Evolutionary conservation across 352 stramenopile genomes (phyloP).

Genomic region (Peronospora tabacina): DNA sequence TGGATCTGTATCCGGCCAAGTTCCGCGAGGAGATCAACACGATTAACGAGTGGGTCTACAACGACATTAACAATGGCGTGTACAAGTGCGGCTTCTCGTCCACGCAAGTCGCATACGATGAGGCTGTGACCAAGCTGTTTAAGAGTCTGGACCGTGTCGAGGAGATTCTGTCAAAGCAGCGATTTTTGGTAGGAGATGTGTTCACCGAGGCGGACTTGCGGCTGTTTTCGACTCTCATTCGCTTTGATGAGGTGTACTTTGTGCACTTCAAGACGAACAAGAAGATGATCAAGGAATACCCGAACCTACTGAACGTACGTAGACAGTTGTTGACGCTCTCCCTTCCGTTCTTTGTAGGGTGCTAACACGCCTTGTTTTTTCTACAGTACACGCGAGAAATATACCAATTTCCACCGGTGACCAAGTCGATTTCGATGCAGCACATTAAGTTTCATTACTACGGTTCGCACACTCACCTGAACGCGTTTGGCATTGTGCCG

Average conservation of each 20-base stretch:
- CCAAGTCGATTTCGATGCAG: slow-evolving; percentile 79
- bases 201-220: slow-evolving; percentile 78
- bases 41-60: slow-evolving; percentile 89
- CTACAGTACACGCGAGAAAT: slow-evolving; percentile 74
- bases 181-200: slow-evolving; percentile 51
- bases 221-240: slow-evolving; percentile 75
- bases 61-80: slow-evolving; percentile 89
- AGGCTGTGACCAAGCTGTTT: slow-evolving; percentile 65
- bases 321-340: background rate
- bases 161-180: slow-evolving; percentile 49
- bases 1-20: slow-evolving; percentile 75
- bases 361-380: slow-evolving; percentile 7
- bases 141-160: slow-evolving; percentile 64
- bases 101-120: slow-evolving; percentile 85
- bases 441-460: slow-evolving; percentile 98
- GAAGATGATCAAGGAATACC: slow-evolving; percentile 83
- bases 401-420: slow-evolving; percentile 89
- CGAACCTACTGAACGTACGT: slow-evolving; percentile 75
- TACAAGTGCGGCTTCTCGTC: slow-evolving; percentile 90
- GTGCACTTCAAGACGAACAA: slow-evolving; percentile 88
- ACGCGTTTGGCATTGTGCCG: slow-evolving; percentile 91
- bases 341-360: background rate
- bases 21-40: slow-evolving; percentile 80
- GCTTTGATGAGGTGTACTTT: slow-evolving; percentile 81
- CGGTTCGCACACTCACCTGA: slow-evolving; percentile 89